Percentiles rank a stretch among this genome's conserved stretches.
Conservation (phyloP, 306 rosid genomes). For the Lathyrus tuberosus region DNA sequence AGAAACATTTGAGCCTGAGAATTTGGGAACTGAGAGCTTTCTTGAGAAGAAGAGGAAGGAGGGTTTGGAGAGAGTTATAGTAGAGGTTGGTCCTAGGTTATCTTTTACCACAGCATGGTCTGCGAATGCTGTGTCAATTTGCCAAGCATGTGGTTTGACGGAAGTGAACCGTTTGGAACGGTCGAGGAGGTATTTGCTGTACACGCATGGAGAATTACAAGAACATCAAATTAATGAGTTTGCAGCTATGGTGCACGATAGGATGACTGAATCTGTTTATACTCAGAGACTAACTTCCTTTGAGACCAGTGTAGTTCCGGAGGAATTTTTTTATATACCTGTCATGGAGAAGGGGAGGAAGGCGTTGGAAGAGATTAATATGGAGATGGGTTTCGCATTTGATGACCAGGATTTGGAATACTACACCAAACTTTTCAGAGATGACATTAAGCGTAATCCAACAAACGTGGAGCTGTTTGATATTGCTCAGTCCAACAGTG, state of each 20-base stretch:
- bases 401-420: conserved; percentile 87
- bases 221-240: conserved; percentile 66
- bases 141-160: conserved; percentile 82
- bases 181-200: conserved; percentile 82
- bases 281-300: conserved; percentile 66
- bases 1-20: conserved; percentile 88
- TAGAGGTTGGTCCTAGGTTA: conserved; percentile 91
- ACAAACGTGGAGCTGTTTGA: conserved; percentile 86
- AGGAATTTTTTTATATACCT: conserved; percentile 65
- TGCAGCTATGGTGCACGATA: conserved; percentile 78
- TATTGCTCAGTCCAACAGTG: conserved; percentile 92
- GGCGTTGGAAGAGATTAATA: conserved; percentile 85
- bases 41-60: conserved; percentile 70
- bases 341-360: conserved; percentile 81
- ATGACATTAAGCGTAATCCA: conserved; percentile 81
- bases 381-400: conserved; percentile 85
- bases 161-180: conserved; percentile 87
- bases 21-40: conserved; percentile 77
- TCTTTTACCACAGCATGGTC: conserved; percentile 97
- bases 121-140: conserved; percentile 84
- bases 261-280: conserved; percentile 89
- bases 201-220: conserved; percentile 49
- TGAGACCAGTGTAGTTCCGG: conserved; percentile 62
- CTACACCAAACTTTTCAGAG: conserved; percentile 79
- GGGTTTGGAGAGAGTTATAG: conserved; percentile 58